These are phyloP conservation scores for Colletotrichum tabaci DNA, from an alignment of 2,329 filamentous ascomycete genomes.

Conservation along the genomic window DNA sequence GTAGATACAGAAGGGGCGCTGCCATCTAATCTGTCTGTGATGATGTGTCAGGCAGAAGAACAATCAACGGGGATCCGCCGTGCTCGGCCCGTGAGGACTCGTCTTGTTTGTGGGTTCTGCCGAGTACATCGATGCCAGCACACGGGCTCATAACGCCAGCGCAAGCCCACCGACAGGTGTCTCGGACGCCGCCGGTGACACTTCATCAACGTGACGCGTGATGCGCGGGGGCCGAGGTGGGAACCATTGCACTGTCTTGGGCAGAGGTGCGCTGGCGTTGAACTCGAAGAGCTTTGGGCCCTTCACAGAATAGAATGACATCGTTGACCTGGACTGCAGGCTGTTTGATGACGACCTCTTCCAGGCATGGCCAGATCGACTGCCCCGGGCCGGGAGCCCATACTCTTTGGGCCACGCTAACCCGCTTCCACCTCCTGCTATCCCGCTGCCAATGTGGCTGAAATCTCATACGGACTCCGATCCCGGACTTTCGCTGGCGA, in stretches of 20 bases:
- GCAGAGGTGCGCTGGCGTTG: neutral
- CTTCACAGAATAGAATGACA: neutral
- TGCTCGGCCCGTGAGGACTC: slow-evolving; percentile 16
- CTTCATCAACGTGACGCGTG: slow-evolving; percentile 2
- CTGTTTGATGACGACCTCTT: too few relatives aligned
- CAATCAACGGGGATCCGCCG: neutral
- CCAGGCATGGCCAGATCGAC: neutral
- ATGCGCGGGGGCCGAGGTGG: neutral
- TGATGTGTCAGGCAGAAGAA: neutral
- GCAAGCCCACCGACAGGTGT: slow-evolving; percentile 18
- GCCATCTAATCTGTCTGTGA: slow-evolving; percentile 9
- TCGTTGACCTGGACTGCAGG: neutral
- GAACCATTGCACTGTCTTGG: slow-evolving; percentile 5
- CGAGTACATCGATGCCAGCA: slow-evolving; percentile 2
- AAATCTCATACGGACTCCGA: too few relatives aligned
- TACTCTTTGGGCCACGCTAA: too few relatives aligned
- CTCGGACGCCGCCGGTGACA: slow-evolving; percentile 22
- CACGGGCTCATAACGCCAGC: slow-evolving; percentile 11
- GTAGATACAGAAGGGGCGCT: neutral
- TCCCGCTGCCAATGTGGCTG: too few relatives aligned
- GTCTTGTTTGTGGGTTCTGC: neutral
- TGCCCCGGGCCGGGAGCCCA: neutral
- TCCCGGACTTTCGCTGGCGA: too few relatives aligned
- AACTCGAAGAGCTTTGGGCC: neutral
- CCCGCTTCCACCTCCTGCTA: too few relatives aligned